phyloP scores from a whole-genome alignment of 805 yeast species.

The Phaffomyces antillensis region DNA sequence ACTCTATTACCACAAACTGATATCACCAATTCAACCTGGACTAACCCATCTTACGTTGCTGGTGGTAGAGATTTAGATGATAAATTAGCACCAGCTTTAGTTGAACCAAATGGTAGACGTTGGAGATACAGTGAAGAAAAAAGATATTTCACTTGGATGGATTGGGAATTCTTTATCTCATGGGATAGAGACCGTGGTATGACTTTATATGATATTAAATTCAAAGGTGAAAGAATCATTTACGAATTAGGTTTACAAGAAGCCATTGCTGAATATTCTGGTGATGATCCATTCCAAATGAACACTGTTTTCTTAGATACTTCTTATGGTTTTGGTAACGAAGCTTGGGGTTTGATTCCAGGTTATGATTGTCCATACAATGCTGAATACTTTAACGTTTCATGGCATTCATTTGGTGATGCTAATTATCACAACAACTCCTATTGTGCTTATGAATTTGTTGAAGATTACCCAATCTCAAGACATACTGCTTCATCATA shows the following conservation, averaged over 20 bases:
- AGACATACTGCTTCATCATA: constrained; percentile 18
- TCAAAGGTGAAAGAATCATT: constrained; percentile 25
- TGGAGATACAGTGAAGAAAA: constrained; percentile 21
- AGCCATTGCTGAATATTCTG: constrained; percentile 25
- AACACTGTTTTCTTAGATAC: constrained; percentile 21
- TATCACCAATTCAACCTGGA: constrained; percentile 1
- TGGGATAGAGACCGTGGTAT: constrained; percentile 23
- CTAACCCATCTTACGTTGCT: constrained; percentile 11
- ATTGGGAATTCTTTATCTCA: constrained; percentile 23
- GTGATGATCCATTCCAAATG: constrained; percentile 26
- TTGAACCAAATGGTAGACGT: constrained; percentile 25
- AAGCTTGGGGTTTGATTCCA: constrained; percentile 23
- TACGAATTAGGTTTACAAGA: constrained; percentile 25
- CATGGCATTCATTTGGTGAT: constrained; percentile 22
- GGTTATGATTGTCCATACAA: constrained; percentile 26
- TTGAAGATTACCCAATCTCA: constrained; percentile 19
- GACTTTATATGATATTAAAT: constrained; percentile 21
- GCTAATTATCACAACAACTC: constrained; percentile 21
- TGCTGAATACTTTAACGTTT: constrained; percentile 23
- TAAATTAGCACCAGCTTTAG: constrained; percentile 16
- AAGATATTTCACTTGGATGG: constrained; percentile 26
- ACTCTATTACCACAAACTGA: constrained; percentile 14
- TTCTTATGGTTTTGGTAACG: constrained; percentile 25
- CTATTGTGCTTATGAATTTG: constrained; percentile 20
- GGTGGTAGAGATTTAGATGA: constrained; percentile 21